Evolutionary conservation across 2,329 filamentous ascomycete species (phyloP), one percentile per base, ranked within the genome.

Genomic region (Tolypocladium tundrense): DNA sequence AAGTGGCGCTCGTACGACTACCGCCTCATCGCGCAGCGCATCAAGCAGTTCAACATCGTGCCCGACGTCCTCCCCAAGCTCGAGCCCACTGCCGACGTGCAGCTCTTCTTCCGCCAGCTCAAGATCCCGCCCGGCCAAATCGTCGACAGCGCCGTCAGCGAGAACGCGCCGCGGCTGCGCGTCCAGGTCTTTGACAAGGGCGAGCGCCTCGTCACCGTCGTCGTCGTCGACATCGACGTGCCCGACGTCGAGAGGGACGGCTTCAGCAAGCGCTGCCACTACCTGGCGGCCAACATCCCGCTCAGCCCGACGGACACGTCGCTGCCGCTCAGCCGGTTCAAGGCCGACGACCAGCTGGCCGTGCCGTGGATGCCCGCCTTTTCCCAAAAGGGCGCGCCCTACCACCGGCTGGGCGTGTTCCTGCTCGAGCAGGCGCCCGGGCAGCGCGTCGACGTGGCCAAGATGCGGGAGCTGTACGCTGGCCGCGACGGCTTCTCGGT

Each of bases 1-100:
- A 91, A 95, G 77, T 99, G 94, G 94, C 86, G 87, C 65, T 80
- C 85, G 62, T 91, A 94, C 77, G 87, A 91, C 69, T 85, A 88
- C 66, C 84, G 85, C 65, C 77, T 97, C 62, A 83, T 95, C 62
- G 79, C 86, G 61, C 94, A 99, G 78, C 88, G 94, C 69, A 88
- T 97, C 68, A 78, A 83, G 54, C 91, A 96, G 71, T 88, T 97
- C 79, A 82, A 86, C 67, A 86, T 99, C 58, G 83, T 96, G 8
- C 94, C 94, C 16, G 94, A 99, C 72, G 79, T 97, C 31, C 81
- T 97, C 4, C 87, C 91, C 56, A 82, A 86, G 65, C 83, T 97
- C 63, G 84, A 93, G 55, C 88, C 91, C 2, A 80, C 80, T 11
- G 85, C 88, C 64, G 90, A 96, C 64, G 88, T 97, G 58, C 85